Evolutionary conservation across 2,329 filamentous ascomycete species (phyloP).

Genomic region (Hirsutella thompsonii): DNA sequence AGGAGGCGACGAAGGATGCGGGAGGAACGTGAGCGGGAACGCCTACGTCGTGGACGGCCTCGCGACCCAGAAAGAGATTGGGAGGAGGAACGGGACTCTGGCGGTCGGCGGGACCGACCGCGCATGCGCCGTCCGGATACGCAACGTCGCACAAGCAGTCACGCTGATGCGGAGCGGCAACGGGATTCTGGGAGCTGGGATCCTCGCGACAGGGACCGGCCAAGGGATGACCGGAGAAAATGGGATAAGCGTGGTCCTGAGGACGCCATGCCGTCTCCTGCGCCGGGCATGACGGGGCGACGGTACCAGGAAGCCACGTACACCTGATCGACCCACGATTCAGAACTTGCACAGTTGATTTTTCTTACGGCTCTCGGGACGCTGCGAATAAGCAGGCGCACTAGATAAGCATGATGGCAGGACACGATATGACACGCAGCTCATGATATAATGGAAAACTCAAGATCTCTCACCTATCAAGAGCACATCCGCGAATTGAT

Average conservation of each 20-base stretch:
- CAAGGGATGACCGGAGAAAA: conserved; percentile 21
- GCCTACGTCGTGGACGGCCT: conserved; percentile 15
- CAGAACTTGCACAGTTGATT: neutral
- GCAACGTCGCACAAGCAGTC: conserved; percentile 33
- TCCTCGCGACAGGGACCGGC: conserved; percentile 15
- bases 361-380: too few relatives aligned
- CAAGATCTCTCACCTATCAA: too few relatives aligned
- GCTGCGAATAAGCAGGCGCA: too few relatives aligned
- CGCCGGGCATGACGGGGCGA: conserved; percentile 20
- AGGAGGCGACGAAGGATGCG: conserved; percentile 11
- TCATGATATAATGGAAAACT: too few relatives aligned
- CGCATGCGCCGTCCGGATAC: conserved; percentile 27
- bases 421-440: too few relatives aligned
- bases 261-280: conserved; percentile 12
- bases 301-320: conserved; percentile 25
- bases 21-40: conserved; percentile 17
- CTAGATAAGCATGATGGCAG: too few relatives aligned
- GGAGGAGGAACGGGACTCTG: conserved; percentile 18
- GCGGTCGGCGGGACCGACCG: conserved; percentile 16
- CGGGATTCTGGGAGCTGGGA: conserved; percentile 22
- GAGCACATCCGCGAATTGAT: too few relatives aligned
- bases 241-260: conserved; percentile 21
- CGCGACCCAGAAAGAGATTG: conserved; percentile 18
- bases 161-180: conserved; percentile 33
- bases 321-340: conserved; percentile 4